A percentile compares a stretch with the other conserved stretches of the same genome.
phyloP scores from a whole-genome alignment of 495 filamentous ascomycete genomes.

The Penicillium lividum region DNA sequence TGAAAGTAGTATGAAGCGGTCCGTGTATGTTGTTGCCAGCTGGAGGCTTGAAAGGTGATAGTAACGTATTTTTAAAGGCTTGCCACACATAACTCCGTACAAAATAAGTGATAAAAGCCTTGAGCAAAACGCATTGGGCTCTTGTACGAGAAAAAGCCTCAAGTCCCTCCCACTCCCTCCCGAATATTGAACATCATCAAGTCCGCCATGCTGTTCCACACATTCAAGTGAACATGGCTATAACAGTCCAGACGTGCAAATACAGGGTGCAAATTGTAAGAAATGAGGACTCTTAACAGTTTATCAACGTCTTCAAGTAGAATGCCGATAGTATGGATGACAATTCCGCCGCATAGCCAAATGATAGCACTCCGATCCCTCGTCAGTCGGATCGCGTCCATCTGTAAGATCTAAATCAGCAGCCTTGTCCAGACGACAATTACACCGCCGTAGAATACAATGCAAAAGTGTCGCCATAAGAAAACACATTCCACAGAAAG shows the following conservation, averaged over 20 bases:
- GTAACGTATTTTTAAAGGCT: background rate
- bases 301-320: background rate
- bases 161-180: background rate
- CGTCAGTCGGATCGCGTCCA: constrained; percentile 5
- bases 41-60: background rate
- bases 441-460: constrained; percentile 7
- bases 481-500: constrained; percentile 14
- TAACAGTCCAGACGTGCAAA: background rate
- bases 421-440: constrained; percentile 11
- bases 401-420: constrained; percentile 8
- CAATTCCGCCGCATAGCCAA: constrained; percentile 16
- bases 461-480: constrained; percentile 15
- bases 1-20: background rate
- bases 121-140: background rate
- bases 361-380: constrained; percentile 9
- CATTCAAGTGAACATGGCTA: background rate
- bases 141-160: background rate
- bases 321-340: constrained; percentile 15
- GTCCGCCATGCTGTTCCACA: background rate
- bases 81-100: background rate
- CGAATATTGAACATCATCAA: background rate
- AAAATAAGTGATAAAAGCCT: background rate
- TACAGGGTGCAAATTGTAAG: no score
- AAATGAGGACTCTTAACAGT: no score
- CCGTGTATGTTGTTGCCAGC: background rate